Evolutionary conservation across 1,284 basidiomycete genomes (phyloP).

Genomic region (Gastroboletus turbinatus): DNA sequence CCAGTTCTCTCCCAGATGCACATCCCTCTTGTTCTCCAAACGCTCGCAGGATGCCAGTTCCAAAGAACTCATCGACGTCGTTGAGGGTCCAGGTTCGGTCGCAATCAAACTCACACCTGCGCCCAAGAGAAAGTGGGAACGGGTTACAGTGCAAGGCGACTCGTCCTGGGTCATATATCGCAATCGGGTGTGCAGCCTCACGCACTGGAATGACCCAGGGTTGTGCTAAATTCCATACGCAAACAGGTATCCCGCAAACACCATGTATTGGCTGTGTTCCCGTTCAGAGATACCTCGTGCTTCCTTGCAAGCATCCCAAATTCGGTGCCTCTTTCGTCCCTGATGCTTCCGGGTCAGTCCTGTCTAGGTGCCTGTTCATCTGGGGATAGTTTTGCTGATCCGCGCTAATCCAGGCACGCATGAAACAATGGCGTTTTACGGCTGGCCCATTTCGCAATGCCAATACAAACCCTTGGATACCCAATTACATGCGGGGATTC

Average conservation of each 20-base stretch:
- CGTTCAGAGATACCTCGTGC: slow-evolving; percentile 52
- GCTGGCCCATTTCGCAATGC: slow-evolving; percentile 79
- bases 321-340: slow-evolving; percentile 59
- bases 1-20: slow-evolving; percentile 18
- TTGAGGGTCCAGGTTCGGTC: slow-evolving; percentile 22
- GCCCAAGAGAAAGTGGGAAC: slow-evolving; percentile 45
- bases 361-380: slow-evolving; percentile 10
- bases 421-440: slow-evolving; percentile 78
- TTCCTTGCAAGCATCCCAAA: slow-evolving; percentile 73
- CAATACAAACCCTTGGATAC: slow-evolving; percentile 53
- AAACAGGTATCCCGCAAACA: slow-evolving; percentile 41
- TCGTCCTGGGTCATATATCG: slow-evolving; percentile 60
- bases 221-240: slow-evolving; percentile 4
- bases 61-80: slow-evolving; percentile 15
- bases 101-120: slow-evolving; percentile 24
- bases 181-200: slow-evolving; percentile 42
- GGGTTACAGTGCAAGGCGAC: slow-evolving; percentile 39
- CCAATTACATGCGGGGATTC: slow-evolving; percentile 70
- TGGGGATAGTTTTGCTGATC: background rate
- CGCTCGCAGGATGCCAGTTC: slow-evolving; percentile 3
- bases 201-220: background rate
- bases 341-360: slow-evolving; percentile 68
- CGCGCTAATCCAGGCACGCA: slow-evolving; percentile 54
- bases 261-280: slow-evolving; percentile 53
- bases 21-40: slow-evolving; percentile 17